Evolutionary conservation across 768 basidiomycete species (phyloP).

Genomic region (Naganishia kalamii): DNA sequence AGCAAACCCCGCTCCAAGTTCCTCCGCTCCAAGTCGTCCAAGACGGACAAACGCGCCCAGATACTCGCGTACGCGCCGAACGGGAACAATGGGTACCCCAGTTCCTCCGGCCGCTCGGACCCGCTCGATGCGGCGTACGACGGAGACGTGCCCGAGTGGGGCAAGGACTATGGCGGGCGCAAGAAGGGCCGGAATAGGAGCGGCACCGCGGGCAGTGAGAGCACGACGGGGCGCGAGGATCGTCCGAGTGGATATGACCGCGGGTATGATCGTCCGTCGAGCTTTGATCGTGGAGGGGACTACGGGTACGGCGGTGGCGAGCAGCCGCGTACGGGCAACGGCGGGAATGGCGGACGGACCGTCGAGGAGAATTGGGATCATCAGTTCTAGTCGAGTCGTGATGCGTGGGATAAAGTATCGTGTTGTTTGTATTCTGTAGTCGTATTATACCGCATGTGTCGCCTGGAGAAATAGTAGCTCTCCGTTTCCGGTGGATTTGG

Average conservation of each 20-base stretch:
- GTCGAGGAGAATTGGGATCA: constrained; percentile 31
- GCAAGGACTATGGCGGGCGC: constrained; percentile 42
- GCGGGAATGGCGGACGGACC: constrained; percentile 1
- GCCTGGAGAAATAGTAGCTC: too few relatives aligned
- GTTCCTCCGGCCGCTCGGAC: background rate
- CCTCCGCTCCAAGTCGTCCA: background rate
- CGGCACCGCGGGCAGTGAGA: background rate
- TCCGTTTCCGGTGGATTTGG: too few relatives aligned
- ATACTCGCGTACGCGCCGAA: constrained; percentile 20
- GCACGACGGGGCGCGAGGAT: background rate
- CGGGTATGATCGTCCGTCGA: background rate
- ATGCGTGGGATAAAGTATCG: too few relatives aligned
- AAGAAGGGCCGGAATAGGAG: constrained; percentile 14
- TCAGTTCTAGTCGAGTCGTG: constrained; percentile 30
- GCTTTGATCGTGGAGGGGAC: background rate
- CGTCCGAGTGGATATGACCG: background rate
- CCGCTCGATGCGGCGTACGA: constrained; percentile 18
- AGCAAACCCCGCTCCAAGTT: background rate
- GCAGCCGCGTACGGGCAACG: constrained; percentile 6
- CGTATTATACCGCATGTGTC: too few relatives aligned
- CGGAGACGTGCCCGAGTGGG: constrained; percentile 42
- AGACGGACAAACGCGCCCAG: constrained; percentile 7
- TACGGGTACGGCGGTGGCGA: constrained; percentile 11
- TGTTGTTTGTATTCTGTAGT: too few relatives aligned
- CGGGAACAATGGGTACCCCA: background rate